Base-by-base conservation (phyloP, 2,329 filamentous ascomycete species). In the Sporothrix brunneoviolacea region DNA sequence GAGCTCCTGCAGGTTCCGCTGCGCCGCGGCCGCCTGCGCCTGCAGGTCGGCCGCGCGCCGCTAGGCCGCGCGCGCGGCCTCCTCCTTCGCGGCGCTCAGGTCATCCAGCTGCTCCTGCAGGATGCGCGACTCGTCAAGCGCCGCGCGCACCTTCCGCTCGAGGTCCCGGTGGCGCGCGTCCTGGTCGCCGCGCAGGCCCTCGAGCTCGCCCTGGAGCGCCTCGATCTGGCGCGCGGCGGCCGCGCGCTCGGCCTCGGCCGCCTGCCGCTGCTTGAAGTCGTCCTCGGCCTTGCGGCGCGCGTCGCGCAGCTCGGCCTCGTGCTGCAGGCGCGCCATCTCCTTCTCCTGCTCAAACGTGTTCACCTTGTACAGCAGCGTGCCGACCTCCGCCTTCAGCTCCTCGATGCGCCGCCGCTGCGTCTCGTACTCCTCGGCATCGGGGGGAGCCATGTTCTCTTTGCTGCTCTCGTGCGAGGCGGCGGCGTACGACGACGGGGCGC, bases 321-420 rank as follows among this genome's bases (percentile, higher is more conserved):
- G 86, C 55, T 88, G 83, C 15, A 95, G 74, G 9, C 82, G 76
- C 42, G 83, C 74, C 60, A 96, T 79, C 52, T 95, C 89, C 59
- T 87, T 84, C 62, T 97, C 91, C 59, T 95, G 88, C 60, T 91
- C 91, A 48, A 88, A 72, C 16, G 87, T 91, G 61, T 90, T 87
- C 57, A 95, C 76, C 52, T 91, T 88, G 69, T 96, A 98, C 55
- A 84, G 84, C 45, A 96, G 72, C 0, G 89, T 88, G 55, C 91
- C 93, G 37, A 97, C 74, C 67, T 96, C 89, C 2, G 91, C 88
- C 62, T 91, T 91, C 22, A 97, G 75, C 57, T 91, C 85, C 61
- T 97, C 91, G 53, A 77, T 79, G 32, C 71, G 71, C 50, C 70
- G 74, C 43, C 74, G 71, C 61, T 77, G 79, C 40, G 70, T 73